phyloP scores from a whole-genome alignment of 208 protist genomes.

The Perkinsela sp. region DNA sequence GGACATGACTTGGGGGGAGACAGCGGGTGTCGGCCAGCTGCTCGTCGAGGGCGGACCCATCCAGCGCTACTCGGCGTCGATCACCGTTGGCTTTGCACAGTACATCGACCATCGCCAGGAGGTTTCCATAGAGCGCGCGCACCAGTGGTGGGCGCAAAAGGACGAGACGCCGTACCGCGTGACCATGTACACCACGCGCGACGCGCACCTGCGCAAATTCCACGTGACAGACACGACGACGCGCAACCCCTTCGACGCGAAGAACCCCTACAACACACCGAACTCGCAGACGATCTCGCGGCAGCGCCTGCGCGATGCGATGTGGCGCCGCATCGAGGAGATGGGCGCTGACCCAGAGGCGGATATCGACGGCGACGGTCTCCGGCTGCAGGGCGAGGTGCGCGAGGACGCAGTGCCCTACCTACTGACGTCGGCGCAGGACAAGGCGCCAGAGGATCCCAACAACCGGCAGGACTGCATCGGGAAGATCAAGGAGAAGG shows the following conservation, averaged over 20 bases:
- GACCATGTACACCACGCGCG: slow-evolving; percentile 38
- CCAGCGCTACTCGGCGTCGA: slow-evolving; percentile 25
- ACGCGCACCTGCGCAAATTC: slow-evolving; percentile 20
- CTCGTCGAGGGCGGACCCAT: slow-evolving; percentile 29
- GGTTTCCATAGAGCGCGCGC: slow-evolving; percentile 27
- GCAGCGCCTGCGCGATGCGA: not conserved
- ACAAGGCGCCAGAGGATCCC: not conserved
- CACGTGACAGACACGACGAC: slow-evolving; percentile 15
- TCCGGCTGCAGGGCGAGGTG: not conserved
- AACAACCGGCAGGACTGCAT: too few relatives aligned
- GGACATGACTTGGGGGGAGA: slow-evolving; percentile 1
- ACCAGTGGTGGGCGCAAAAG: slow-evolving; percentile 63
- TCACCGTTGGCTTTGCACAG: slow-evolving; percentile 46
- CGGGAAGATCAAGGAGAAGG: too few relatives aligned
- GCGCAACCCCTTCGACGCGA: slow-evolving; percentile 6
- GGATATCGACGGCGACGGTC: not conserved
- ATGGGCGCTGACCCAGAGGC: not conserved
- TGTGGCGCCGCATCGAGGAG: not conserved
- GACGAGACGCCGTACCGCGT: slow-evolving; percentile 57
- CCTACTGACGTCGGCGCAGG: not conserved
- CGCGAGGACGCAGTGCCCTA: not conserved
- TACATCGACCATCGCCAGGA: slow-evolving; percentile 37
- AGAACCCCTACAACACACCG: not conserved
- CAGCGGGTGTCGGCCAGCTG: slow-evolving; percentile 19
- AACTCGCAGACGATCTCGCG: not conserved